Percentiles rank a stretch among this genome's conserved stretches.
Evolutionary conservation across 2,329 filamentous ascomycete species (phyloP).

Genomic region (Apiospora hydei): DNA sequence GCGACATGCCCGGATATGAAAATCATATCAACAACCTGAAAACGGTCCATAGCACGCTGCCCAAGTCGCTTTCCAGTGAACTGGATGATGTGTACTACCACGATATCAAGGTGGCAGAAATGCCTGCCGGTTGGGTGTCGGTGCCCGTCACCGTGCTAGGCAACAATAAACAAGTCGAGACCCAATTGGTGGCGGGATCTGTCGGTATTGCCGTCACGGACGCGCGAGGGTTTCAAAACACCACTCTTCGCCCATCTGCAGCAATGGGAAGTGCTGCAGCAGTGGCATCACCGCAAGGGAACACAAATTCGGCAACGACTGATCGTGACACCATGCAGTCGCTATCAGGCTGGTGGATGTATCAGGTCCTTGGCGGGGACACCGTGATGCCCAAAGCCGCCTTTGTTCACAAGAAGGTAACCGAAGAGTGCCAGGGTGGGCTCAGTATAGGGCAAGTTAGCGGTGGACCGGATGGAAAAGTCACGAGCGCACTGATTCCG

Average conservation of each 20-base stretch:
- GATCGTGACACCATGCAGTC: not conserved
- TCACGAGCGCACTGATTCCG: not conserved
- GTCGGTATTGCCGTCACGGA: not conserved
- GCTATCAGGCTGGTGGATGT: not conserved
- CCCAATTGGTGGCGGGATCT: not conserved
- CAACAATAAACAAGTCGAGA: not conserved
- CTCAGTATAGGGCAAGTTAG: not conserved
- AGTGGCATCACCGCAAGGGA: not conserved
- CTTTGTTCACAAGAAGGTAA: not conserved
- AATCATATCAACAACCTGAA: not conserved
- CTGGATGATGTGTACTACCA: constrained; percentile 3
- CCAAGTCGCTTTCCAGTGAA: not conserved
- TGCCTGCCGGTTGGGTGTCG: not conserved
- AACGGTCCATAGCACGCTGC: not conserved
- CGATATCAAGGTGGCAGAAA: not conserved
- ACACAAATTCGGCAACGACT: not conserved
- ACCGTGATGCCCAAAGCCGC: not conserved
- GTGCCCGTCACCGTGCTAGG: constrained; percentile 7
- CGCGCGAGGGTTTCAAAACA: not conserved
- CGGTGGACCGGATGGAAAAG: not conserved
- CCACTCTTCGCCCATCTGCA: not conserved
- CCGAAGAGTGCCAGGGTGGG: not conserved
- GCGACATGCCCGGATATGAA: not conserved
- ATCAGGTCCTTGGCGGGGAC: not conserved
- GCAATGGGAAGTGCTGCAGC: not conserved